Conservation (phyloP, 1,284 basidiomycete species). For the Malassezia furfur region DNA sequence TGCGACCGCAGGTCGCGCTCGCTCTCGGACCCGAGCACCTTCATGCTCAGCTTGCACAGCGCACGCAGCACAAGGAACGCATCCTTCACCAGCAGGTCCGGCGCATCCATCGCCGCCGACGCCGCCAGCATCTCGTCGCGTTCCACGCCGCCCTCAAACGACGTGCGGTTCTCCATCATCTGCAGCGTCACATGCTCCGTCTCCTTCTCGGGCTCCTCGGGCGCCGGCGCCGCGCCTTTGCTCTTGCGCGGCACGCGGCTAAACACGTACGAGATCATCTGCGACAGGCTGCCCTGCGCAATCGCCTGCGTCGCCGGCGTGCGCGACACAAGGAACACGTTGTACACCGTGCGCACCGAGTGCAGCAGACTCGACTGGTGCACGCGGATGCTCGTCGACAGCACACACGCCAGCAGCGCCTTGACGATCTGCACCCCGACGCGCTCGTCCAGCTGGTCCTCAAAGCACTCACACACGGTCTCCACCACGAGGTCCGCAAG, state of each 20-base stretch:
- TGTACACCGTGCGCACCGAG: slow-evolving; percentile 51
- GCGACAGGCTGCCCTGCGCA: slow-evolving; percentile 43
- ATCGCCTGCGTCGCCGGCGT: slow-evolving; percentile 42
- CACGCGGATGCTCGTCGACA: slow-evolving; percentile 39
- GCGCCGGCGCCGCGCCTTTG: neutral
- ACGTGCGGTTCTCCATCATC: slow-evolving; percentile 37
- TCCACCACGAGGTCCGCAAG: slow-evolving; percentile 44
- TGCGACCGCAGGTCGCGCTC: slow-evolving; percentile 46
- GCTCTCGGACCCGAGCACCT: slow-evolving; percentile 41
- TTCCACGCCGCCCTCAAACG: slow-evolving; percentile 41
- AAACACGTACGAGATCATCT: slow-evolving; percentile 47
- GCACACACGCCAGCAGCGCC: slow-evolving; percentile 42
- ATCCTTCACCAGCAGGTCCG: slow-evolving; percentile 46
- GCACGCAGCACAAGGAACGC: slow-evolving; percentile 46
- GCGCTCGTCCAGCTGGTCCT: slow-evolving; percentile 40
- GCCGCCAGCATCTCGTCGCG: slow-evolving; percentile 30
- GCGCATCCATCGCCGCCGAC: slow-evolving; percentile 30
- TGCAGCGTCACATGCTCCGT: slow-evolving; percentile 28
- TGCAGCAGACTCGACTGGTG: slow-evolving; percentile 45
- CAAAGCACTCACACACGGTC: slow-evolving; percentile 44
- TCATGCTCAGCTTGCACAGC: slow-evolving; percentile 48
- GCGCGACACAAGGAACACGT: slow-evolving; percentile 44
- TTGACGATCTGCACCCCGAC: slow-evolving; percentile 46
- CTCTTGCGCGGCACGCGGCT: slow-evolving; percentile 29
- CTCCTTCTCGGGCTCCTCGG: slow-evolving; percentile 8